Evolutionary conservation across 2,329 filamentous ascomycete species (phyloP).

Genomic region (Dendryphion nanum): DNA sequence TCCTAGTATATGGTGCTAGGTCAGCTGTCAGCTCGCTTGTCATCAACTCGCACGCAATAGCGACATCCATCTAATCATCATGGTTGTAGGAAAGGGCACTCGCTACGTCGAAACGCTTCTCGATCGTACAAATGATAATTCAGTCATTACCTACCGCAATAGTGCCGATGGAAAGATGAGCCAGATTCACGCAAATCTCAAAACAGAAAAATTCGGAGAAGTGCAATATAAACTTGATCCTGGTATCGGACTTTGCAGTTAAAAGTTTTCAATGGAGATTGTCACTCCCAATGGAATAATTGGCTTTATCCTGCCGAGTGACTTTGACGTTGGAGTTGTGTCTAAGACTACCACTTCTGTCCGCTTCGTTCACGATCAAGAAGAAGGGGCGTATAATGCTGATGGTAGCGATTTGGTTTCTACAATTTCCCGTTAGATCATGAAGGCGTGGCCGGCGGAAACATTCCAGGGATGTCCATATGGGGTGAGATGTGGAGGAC

Average conservation of each 20-base stretch:
- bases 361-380: no score
- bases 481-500: no score
- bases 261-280: no score
- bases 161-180: slow-evolving; percentile 45
- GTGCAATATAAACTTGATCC: not conserved
- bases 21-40: slow-evolving; percentile 38
- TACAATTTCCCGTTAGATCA: no score
- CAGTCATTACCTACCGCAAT: slow-evolving; percentile 51
- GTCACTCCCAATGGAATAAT: no score
- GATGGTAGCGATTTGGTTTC: no score
- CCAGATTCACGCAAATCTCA: not conserved
- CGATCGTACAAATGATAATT: slow-evolving; percentile 30
- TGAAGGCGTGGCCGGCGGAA: no score
- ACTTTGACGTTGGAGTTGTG: no score
- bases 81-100: slow-evolving; percentile 29
- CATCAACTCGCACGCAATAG: slow-evolving; percentile 33
- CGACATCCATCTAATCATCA: slow-evolving; percentile 39
- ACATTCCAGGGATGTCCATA: no score
- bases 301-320: no score
- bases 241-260: not conserved
- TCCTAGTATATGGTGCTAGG: slow-evolving; percentile 38
- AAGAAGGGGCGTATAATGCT: no score
- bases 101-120: slow-evolving; percentile 29
- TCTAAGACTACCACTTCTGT: no score
- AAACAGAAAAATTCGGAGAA: not conserved